phyloP scores from a whole-genome alignment of 78 protist genomes.

The Goniomonas avonlea region DNA sequence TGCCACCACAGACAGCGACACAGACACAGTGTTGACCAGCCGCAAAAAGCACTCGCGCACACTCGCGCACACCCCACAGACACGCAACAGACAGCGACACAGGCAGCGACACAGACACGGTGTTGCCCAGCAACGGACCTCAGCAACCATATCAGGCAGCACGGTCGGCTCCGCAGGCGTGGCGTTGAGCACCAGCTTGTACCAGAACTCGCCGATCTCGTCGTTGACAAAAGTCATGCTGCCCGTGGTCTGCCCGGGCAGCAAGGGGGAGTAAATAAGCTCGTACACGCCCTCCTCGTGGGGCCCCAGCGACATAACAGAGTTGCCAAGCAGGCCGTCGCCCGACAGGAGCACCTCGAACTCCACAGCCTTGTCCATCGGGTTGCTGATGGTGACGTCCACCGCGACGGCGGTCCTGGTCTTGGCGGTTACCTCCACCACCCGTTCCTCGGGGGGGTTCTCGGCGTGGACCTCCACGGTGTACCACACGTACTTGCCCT shows the following conservation, averaged over 20 bases:
- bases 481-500: constrained; percentile 53
- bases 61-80: too few relatives aligned
- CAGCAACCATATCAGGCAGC: not conserved
- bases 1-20: too few relatives aligned
- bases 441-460: constrained; percentile 41
- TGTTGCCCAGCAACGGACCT: too few relatives aligned
- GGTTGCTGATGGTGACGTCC: constrained; percentile 35
- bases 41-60: too few relatives aligned
- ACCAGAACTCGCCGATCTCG: constrained; percentile 58
- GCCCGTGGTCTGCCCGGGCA: constrained; percentile 17
- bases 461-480: constrained; percentile 31
- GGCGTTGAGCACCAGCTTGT: constrained; percentile 27
- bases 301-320: not conserved
- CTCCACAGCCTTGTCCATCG: not conserved
- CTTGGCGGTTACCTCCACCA: not conserved
- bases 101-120: too few relatives aligned
- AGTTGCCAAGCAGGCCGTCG: constrained; percentile 21
- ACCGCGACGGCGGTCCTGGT: constrained; percentile 28
- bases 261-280: constrained; percentile 46
- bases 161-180: not conserved
- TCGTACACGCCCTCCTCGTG: too few relatives aligned
- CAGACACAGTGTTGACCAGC: too few relatives aligned
- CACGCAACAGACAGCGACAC: too few relatives aligned
- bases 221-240: constrained; percentile 38
- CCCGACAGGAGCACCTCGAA: constrained; percentile 21